A percentile compares a stretch with the other conserved stretches of the same genome.
phyloP scores from a whole-genome alignment of 176 grass and related monocot genomes.

The Sorghum bicolor region DNA sequence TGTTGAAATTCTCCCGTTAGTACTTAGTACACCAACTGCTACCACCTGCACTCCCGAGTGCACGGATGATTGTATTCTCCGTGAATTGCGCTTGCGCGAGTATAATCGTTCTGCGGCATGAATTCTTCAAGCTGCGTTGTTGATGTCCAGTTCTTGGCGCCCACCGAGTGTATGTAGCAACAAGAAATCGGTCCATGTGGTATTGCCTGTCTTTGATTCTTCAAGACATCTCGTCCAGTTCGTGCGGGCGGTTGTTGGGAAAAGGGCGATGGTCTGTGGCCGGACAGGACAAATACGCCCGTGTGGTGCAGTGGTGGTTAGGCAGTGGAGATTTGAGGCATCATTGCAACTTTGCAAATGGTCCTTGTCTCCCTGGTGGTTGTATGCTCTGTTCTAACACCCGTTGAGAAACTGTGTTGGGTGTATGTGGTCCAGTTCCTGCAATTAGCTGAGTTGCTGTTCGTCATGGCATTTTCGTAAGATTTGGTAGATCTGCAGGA shows the following conservation, averaged over 20 bases:
- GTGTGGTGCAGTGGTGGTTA: conserved; percentile 25
- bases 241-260: conserved; percentile 31
- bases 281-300: not conserved
- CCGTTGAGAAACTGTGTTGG: not conserved
- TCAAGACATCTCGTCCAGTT: not conserved
- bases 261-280: conserved; percentile 26
- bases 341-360: not conserved
- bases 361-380: conserved; percentile 20
- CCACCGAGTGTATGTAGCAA: not conserved
- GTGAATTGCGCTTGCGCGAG: not conserved
- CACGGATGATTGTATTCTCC: not conserved
- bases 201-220: not conserved
- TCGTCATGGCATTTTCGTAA: not conserved
- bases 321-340: conserved; percentile 22
- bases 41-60: not conserved
- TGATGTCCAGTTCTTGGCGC: not conserved
- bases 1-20: not conserved
- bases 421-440: conserved; percentile 2
- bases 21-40: too few species aligned
- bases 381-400: conserved; percentile 1
- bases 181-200: not conserved
- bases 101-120: not conserved
- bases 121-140: not conserved
- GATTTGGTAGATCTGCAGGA: conserved; percentile 18
- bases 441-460: not conserved